Conservation (phyloP, 2,329 filamentous ascomycete genomes). For the Plenodomus tracheiphilus region DNA sequence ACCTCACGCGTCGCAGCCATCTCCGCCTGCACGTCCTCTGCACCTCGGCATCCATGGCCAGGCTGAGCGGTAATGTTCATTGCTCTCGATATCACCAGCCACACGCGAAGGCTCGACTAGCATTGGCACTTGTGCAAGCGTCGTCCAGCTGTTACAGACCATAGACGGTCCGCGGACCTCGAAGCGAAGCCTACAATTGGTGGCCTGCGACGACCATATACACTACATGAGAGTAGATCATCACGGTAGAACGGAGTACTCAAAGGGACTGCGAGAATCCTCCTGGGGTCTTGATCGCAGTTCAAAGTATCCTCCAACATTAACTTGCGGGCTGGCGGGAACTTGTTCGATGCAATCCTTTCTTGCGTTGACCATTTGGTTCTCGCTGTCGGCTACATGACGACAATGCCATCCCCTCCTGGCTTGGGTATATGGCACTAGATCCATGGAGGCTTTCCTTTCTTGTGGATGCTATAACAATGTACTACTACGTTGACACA, state of each 20-base stretch:
- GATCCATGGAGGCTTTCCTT: too few species aligned
- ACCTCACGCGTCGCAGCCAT: neutral
- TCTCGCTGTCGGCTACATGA: neutral
- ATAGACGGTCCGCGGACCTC: neutral
- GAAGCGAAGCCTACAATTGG: neutral
- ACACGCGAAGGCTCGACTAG: too few species aligned
- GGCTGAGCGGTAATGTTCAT: neutral
- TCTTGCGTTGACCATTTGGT: neutral
- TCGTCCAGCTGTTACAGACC: neutral
- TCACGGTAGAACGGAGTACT: constrained; percentile 20
- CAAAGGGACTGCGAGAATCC: constrained; percentile 36
- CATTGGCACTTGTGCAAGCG: too few species aligned
- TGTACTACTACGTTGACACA: too few species aligned
- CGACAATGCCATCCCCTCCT: neutral
- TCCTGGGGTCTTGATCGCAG: constrained; percentile 29
- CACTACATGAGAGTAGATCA: neutral
- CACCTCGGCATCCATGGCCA: neutral
- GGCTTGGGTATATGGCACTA: too few species aligned
- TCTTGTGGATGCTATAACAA: too few species aligned
- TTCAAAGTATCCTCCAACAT: constrained; percentile 37
- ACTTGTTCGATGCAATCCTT: constrained; percentile 1
- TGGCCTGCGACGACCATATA: neutral
- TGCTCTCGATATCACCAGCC: neutral
- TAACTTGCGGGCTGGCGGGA: constrained; percentile 13
- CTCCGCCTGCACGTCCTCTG: neutral